Evolutionary conservation across 116 monocot genomes (phyloP).

Genomic region (Iris pallida): DNA sequence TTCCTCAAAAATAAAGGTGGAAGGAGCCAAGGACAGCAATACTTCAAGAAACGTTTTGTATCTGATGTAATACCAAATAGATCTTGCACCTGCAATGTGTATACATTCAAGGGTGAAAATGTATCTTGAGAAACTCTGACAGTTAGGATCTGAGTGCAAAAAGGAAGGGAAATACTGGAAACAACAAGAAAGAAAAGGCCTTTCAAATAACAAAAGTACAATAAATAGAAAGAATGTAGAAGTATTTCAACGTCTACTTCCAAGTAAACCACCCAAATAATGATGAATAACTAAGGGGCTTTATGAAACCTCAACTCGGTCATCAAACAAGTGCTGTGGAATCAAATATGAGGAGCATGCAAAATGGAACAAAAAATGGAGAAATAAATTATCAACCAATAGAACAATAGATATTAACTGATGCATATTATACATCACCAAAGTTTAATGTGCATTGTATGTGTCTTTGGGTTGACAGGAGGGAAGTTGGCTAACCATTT

Average conservation of each 20-base stretch:
- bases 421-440: no score
- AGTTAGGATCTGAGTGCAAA: not conserved
- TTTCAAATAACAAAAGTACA: not conserved
- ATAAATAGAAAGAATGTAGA: not conserved
- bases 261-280: not conserved
- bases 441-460: no score
- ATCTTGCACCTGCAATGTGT: constrained; percentile 46
- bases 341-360: not conserved
- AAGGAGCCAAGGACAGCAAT: constrained; percentile 68
- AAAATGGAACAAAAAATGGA: not conserved
- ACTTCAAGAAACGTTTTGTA: constrained; percentile 44
- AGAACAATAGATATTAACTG: no score
- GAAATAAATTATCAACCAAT: no score
- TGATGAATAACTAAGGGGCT: not conserved
- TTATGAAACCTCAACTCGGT: not conserved
- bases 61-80: constrained; percentile 43
- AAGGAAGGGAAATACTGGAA: no score
- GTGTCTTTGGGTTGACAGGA: no score
- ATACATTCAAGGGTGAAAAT: not conserved
- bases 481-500: no score
- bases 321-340: not conserved
- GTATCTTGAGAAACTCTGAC: not conserved
- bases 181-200: not conserved
- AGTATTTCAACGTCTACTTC: not conserved
- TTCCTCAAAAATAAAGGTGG: constrained; percentile 45